Conservation (phyloP, 495 filamentous ascomycete genomes). For the Aspergillus carlsbadensis region DNA sequence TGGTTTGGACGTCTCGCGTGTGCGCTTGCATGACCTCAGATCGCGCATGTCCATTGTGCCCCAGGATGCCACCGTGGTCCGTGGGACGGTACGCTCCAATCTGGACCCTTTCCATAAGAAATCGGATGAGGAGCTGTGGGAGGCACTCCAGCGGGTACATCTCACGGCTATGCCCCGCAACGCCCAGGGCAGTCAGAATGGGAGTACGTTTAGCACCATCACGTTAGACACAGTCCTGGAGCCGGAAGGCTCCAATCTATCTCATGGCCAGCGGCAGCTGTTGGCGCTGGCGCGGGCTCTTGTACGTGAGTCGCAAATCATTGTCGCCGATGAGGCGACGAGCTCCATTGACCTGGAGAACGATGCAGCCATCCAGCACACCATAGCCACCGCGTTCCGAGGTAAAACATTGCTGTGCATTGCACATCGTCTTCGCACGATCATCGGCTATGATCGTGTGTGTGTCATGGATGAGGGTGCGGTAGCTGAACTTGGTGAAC, state of each 20-base stretch:
- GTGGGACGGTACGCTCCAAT: conserved; percentile 80
- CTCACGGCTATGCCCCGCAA: conserved; percentile 44
- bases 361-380: conserved; percentile 81
- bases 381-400: conserved; percentile 63
- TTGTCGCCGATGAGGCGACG: conserved; percentile 91
- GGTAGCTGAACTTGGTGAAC: conserved; percentile 64
- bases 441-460: conserved; percentile 72
- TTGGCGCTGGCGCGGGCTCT: conserved; percentile 82
- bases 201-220: not conserved
- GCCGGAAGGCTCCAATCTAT: conserved; percentile 37
- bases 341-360: conserved; percentile 86
- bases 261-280: conserved; percentile 85
- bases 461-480: conserved; percentile 67
- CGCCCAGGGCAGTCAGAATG: no score
- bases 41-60: conserved; percentile 86
- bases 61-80: conserved; percentile 86
- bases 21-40: conserved; percentile 74
- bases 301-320: conserved; percentile 67
- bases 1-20: conserved; percentile 71
- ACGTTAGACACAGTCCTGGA: conserved; percentile 17
- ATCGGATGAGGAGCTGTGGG: conserved; percentile 75
- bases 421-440: conserved; percentile 73
- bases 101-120: conserved; percentile 81
- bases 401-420: conserved; percentile 66
- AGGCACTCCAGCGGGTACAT: conserved; percentile 51